These are phyloP conservation scores for Erodium moschatum DNA, from an alignment of 441 rosid species.

Conservation along the genomic window DNA sequence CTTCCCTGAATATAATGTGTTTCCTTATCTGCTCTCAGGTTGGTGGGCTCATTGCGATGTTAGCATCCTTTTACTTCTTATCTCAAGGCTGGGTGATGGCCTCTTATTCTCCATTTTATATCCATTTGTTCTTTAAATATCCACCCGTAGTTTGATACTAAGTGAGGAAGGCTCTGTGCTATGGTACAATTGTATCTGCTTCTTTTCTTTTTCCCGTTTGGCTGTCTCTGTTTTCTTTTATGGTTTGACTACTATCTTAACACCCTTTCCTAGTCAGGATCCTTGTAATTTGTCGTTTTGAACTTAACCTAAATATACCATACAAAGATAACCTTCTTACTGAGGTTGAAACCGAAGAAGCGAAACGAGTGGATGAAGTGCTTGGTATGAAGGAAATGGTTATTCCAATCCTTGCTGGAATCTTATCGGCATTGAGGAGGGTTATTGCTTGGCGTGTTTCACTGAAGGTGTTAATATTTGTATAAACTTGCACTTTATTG, in stretches of 20 bases:
- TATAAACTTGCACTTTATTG: conserved; percentile 9
- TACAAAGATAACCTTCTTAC: conserved; percentile 39
- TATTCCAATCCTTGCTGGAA: conserved; percentile 77
- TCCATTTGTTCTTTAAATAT: conserved; percentile 45
- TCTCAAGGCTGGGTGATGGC: conserved; percentile 94
- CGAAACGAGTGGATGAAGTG: conserved; percentile 26
- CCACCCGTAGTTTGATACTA: conserved; percentile 10
- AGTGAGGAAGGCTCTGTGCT: conserved; percentile 7
- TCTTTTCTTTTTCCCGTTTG: too few relatives aligned
- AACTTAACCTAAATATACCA: conserved; percentile 56
- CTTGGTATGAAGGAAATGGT: conserved; percentile 66
- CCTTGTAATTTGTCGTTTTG: conserved; percentile 8
- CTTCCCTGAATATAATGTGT: conserved; percentile 4
- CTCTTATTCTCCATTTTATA: conserved; percentile 71
- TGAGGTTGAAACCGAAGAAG: conserved; percentile 31
- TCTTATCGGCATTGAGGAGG: conserved; percentile 80
- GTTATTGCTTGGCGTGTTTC: conserved; percentile 90
- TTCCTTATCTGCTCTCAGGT: conserved; percentile 36
- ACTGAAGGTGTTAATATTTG: conserved; percentile 48
- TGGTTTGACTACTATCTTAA: background rate
- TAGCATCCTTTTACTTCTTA: conserved; percentile 71
- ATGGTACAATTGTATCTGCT: background rate
- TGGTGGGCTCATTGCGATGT: conserved; percentile 83
- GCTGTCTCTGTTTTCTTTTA: conserved; percentile 3
- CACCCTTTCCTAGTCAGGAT: background rate